Base-by-base conservation (phyloP, 371 early-diverging fungal species). In the Rhizopus delemar region DNA sequence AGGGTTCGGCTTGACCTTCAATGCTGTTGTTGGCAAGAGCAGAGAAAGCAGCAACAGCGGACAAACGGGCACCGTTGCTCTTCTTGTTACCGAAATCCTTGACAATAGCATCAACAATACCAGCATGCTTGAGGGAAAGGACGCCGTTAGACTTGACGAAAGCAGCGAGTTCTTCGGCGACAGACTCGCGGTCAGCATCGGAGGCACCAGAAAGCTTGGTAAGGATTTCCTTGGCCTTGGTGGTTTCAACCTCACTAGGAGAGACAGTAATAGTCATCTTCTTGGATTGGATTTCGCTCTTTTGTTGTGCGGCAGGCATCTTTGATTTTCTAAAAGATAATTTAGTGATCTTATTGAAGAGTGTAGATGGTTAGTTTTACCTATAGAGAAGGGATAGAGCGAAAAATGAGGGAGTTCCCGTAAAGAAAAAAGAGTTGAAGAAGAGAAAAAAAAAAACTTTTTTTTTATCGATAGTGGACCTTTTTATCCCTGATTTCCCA, bases 51-150 rank as follows among this genome's bases (percentile, higher is more conserved):
- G 88, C 77, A 60, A 87, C 60, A 34, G 87, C 90, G 41, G 85
- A 86, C 51, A 83, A 83, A 46, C 90, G 82, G 9, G 85, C 87
- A 39, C 73, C 68, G 32, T 81, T 85, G 34, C 71, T 82, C 82
- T 88, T 88, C 77, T 88, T 87, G 77, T 85, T 82, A 16, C 55
- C 62, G 45, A 83, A 70, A 34, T 85, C 84, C 51, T 81, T 73
- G 57, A 72, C 60, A 59, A 90, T 73, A 60, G 75, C 70, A 51
- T 74, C 73, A 38, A 88, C 66, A 60, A 90, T 76, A 52, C 77
- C 75, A 28, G 33, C 46, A 35, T 85, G 73, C 54, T 81, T 73
- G 59, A 90, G 78, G 50, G 80, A 71, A 33, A 80, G 77, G 52
- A 88, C 70, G 46, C 83, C 85, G 52, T 81, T 78, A 65, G 74